Conservation (phyloP, 2,329 filamentous ascomycete genomes). For the Helminthosporium solani region DNA sequence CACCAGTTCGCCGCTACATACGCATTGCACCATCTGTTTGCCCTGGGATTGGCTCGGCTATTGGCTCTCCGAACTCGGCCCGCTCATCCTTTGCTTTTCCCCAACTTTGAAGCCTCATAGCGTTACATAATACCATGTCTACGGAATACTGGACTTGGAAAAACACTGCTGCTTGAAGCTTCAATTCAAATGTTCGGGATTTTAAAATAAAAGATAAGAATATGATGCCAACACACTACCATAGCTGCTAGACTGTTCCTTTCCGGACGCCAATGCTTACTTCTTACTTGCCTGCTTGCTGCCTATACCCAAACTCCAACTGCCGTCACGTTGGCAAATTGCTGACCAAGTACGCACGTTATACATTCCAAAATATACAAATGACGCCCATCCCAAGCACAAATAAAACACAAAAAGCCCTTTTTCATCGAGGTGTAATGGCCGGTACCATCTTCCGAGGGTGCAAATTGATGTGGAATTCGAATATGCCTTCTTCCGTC, state of each 20-base stretch:
- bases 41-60: conserved; percentile 25
- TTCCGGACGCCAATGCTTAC: conserved; percentile 8
- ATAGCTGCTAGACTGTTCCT: not conserved
- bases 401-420: not conserved
- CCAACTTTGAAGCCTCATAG: conserved; percentile 4
- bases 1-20: conserved; percentile 37
- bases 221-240: too few species aligned
- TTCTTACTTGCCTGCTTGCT: not conserved
- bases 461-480: conserved; percentile 66
- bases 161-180: too few species aligned
- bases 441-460: conserved; percentile 56
- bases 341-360: conserved; percentile 5
- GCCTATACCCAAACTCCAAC: conserved; percentile 7
- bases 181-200: too few species aligned
- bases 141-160: too few species aligned
- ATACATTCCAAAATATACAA: conserved; percentile 2
- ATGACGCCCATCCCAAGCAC: not conserved
- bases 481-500: conserved; percentile 71
- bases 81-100: conserved; percentile 8
- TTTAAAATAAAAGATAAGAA: not conserved
- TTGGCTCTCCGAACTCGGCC: conserved; percentile 22
- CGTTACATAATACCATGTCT: too few species aligned
- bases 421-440: conserved; percentile 38
- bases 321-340: conserved; percentile 11
- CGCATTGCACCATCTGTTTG: conserved; percentile 34